Base-by-base conservation (phyloP, 805 yeast species). In the Ogataea henricii region DNA sequence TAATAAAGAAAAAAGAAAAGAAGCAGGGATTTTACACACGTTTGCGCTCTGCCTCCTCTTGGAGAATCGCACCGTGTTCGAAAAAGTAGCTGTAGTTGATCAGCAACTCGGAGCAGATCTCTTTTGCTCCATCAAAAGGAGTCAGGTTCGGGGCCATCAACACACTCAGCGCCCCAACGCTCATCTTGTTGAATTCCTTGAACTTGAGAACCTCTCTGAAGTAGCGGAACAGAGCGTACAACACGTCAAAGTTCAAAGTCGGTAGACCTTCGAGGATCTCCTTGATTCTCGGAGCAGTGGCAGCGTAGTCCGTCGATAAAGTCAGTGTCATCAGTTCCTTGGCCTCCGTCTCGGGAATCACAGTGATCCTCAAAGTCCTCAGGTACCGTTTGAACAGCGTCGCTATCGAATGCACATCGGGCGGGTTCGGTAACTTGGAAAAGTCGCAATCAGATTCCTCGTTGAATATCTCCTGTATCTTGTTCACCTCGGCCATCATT, bases 391-490 rank as follows among this genome's bases (percentile, higher is more conserved):
- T 92, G 54, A 92, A 70, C 37, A 92, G 69, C 0, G 97, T 96
- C 2, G 97, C 85, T 6, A 89, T 85, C 0, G 96, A 86, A 65
- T 92, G 90, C 25, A 88, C 83, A 65, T 91, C 97, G 0, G 83
- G 82, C 32, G 63, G 66, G 29, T 74, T 64, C 0, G 66, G 64
- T 21, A 78, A 53, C 30, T 67, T 66, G 52, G 73, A 76, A 44
- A 91, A 71, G 59, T 88, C 89, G 38, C 87, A 71, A 63, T 91
- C 97, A 48, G 78, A 77, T 4, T 77, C 73, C 10, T 64, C 72
- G 62, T 90, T 88, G 70, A 87, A 92, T 40, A 69, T 73, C 40
- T 80, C 87, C 58, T 84, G 87, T 49, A 88, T 73, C 34, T 73
- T 78, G 53, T 83, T 80, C 33, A 88, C 89, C 44, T 85, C 76